These are phyloP conservation scores for Rhizopogon roseolus DNA, from an alignment of 768 basidiomycete species.

Conservation along the genomic window DNA sequence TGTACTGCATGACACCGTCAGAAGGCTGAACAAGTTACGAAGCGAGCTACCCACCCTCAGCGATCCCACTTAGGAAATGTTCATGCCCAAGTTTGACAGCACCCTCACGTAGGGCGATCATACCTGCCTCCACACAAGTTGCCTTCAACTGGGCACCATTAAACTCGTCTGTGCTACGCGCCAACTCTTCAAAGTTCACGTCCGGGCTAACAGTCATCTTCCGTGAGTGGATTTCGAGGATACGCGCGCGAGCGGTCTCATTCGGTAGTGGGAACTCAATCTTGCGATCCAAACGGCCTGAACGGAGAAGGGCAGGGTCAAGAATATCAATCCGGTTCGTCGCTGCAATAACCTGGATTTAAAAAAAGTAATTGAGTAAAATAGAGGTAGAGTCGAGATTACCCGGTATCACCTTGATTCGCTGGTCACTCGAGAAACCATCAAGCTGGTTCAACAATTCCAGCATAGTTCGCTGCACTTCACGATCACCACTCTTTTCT, in stretches of 20 bases:
- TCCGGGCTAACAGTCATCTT: slow-evolving; percentile 88
- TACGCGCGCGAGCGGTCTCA: slow-evolving; percentile 93
- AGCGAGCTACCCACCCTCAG: slow-evolving; percentile 57
- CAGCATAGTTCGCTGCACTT: slow-evolving; percentile 99
- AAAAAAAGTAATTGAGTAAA: slow-evolving; percentile 6
- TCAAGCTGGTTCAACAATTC: slow-evolving; percentile 97
- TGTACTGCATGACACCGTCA: slow-evolving; percentile 57
- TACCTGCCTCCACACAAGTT: slow-evolving; percentile 98
- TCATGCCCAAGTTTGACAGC: slow-evolving; percentile 87
- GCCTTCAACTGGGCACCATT: slow-evolving; percentile 97
- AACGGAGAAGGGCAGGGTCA: slow-evolving; percentile 96
- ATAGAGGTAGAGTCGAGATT: slow-evolving; percentile 1
- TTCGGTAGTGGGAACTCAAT: slow-evolving; percentile 98
- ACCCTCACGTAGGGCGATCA: slow-evolving; percentile 95
- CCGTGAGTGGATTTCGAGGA: slow-evolving; percentile 93
- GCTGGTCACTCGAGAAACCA: slow-evolving; percentile 93
- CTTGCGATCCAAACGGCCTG: slow-evolving; percentile 95
- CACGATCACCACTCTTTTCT: slow-evolving; percentile 97
- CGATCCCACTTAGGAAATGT: slow-evolving; percentile 91
- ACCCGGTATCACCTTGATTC: slow-evolving; percentile 74
- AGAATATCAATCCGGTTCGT: slow-evolving; percentile 99
- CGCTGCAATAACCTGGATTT: slow-evolving; percentile 86
- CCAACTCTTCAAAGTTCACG: slow-evolving; percentile 96
- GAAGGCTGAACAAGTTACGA: slow-evolving; percentile 13
- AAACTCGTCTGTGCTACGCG: slow-evolving; percentile 96